These are phyloP conservation scores for Blastocrithidia nonstop DNA, from an alignment of 208 protist genomes.

Conservation along the genomic window DNA sequence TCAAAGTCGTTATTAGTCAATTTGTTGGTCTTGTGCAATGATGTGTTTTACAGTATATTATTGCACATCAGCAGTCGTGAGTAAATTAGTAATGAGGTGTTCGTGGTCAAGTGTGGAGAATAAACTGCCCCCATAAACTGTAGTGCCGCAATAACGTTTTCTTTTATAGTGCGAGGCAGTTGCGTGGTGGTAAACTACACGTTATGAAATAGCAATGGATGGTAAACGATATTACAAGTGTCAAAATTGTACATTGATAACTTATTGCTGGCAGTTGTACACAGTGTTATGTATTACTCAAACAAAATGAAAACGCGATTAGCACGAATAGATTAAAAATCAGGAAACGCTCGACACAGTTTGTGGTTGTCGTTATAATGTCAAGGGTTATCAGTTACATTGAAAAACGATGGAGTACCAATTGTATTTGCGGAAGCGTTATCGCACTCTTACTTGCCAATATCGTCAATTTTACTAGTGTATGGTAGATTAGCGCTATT, in stretches of 20 bases:
- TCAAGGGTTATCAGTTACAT: too few relatives aligned
- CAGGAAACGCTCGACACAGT: neutral
- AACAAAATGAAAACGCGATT: constrained; percentile 31
- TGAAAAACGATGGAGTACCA: too few relatives aligned
- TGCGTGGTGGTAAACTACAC: constrained; percentile 60
- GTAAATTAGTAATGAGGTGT: constrained; percentile 37
- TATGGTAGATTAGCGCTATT: constrained; percentile 18
- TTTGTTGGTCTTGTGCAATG: neutral
- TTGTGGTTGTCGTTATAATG: too few relatives aligned
- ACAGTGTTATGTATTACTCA: constrained; percentile 31
- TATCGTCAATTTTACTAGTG: neutral
- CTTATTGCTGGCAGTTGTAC: constrained; percentile 4
- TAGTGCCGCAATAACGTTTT: constrained; percentile 42
- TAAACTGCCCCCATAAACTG: constrained; percentile 57
- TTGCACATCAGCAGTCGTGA: neutral
- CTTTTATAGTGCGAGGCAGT: constrained; percentile 20
- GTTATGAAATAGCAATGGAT: constrained; percentile 27
- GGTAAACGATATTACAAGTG: constrained; percentile 16
- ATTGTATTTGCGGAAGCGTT: neutral
- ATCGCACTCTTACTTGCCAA: neutral
- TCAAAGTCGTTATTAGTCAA: neutral
- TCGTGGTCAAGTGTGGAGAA: constrained; percentile 26
- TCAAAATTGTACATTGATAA: constrained; percentile 5
- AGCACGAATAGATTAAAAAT: constrained; percentile 10
- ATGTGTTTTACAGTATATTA: neutral